Evolutionary conservation across 2,329 filamentous ascomycete species (phyloP).

Genomic region (Neopestalotiopsis clavispora): DNA sequence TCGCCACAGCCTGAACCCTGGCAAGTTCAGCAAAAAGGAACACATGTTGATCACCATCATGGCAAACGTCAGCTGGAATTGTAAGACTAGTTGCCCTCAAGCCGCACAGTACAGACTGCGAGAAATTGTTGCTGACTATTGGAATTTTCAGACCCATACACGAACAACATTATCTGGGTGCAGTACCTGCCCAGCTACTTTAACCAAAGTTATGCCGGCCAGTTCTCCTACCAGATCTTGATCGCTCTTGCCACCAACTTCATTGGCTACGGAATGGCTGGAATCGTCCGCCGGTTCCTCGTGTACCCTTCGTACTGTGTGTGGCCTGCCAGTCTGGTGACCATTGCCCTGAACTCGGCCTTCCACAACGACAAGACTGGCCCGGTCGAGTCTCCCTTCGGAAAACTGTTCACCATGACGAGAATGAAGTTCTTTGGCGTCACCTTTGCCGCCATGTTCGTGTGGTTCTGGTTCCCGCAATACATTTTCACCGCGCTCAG

Average conservation of each 20-base stretch:
- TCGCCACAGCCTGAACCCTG: constrained; percentile 37
- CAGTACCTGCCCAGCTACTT: constrained; percentile 56
- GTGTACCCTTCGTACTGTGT: constrained; percentile 57
- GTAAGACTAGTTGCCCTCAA: not conserved
- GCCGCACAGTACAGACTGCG: not conserved
- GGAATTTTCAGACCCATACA: constrained; percentile 44
- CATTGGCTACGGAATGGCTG: constrained; percentile 61
- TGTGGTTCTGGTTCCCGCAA: constrained; percentile 57
- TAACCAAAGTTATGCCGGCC: constrained; percentile 53
- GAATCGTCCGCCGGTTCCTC: constrained; percentile 50
- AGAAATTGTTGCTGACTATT: not conserved
- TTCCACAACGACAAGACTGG: constrained; percentile 50
- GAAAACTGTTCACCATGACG: constrained; percentile 41
- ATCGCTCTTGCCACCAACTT: constrained; percentile 57
- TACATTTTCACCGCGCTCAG: constrained; percentile 52
- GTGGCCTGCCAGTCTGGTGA: constrained; percentile 53
- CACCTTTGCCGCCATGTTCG: constrained; percentile 50
- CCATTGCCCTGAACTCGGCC: constrained; percentile 51
- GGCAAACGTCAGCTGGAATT: constrained; percentile 60
- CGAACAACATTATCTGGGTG: constrained; percentile 54
- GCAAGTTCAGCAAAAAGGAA: constrained; percentile 61
- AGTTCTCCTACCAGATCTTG: constrained; percentile 54
- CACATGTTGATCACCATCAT: constrained; percentile 64
- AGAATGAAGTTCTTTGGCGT: constrained; percentile 52
- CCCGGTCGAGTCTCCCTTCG: constrained; percentile 33